A percentile compares a stretch with the other conserved stretches of the same genome.
These are phyloP conservation scores for Dioscorea zingiberensis DNA, from an alignment of 106 monocot species.

Conservation along the genomic window DNA sequence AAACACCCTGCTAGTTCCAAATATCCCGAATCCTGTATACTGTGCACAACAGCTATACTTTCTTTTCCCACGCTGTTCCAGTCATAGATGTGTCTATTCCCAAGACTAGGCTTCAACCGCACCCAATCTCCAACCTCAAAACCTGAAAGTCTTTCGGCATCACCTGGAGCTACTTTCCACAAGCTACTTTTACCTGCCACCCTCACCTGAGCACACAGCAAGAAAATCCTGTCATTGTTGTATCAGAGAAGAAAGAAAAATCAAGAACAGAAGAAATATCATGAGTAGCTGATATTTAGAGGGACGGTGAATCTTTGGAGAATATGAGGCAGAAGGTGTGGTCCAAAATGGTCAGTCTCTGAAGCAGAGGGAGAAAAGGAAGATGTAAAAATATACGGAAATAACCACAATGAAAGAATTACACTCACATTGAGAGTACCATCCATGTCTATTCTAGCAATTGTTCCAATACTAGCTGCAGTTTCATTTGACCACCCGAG, in stretches of 20 bases:
- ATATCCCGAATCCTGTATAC: constrained; percentile 92
- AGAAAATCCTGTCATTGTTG: background rate
- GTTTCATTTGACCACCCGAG: constrained; percentile 99
- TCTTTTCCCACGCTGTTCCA: constrained; percentile 90
- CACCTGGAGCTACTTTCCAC: constrained; percentile 98
- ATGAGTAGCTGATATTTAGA: no score
- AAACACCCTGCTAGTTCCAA: constrained; percentile 93
- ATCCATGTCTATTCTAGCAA: constrained; percentile 93
- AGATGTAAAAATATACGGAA: background rate
- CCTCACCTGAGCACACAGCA: constrained; percentile 57
- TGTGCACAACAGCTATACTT: constrained; percentile 91
- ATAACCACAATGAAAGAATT: background rate
- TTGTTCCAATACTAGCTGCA: constrained; percentile 75
- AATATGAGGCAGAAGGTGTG: no score
- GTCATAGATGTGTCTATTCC: constrained; percentile 78
- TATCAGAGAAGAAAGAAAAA: no score
- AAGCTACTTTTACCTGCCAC: constrained; percentile 79
- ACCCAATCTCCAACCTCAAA: constrained; percentile 99
- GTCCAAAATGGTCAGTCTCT: background rate
- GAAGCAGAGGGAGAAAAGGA: background rate
- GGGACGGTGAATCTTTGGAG: no score
- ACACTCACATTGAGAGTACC: constrained; percentile 85
- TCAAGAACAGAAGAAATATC: no score
- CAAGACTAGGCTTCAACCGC: constrained; percentile 58
- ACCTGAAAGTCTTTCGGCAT: constrained; percentile 86